phyloP scores from a whole-genome alignment of 352 stramenopile species.

The Pythium phragmiticola region DNA sequence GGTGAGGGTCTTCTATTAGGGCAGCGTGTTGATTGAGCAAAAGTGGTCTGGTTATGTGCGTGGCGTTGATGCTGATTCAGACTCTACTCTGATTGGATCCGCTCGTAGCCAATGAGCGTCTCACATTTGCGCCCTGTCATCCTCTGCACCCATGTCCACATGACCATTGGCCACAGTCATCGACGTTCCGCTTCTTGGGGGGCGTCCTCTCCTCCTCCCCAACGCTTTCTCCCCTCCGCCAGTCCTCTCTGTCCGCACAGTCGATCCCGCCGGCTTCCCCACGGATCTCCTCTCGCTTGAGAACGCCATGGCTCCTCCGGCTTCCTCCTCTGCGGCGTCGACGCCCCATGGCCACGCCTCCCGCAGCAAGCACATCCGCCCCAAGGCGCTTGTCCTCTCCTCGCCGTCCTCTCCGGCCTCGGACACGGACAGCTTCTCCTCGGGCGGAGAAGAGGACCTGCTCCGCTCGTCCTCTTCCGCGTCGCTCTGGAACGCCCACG shows the following conservation, averaged over 20 bases:
- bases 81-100: slow-evolving; percentile 20
- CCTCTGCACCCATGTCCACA: slow-evolving; percentile 10
- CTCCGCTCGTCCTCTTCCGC: slow-evolving; percentile 10
- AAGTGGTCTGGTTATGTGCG: slow-evolving; percentile 15
- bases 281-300: not conserved
- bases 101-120: slow-evolving; percentile 6
- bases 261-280: slow-evolving; percentile 15
- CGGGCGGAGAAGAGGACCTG: slow-evolving; percentile 1
- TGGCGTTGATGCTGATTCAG: slow-evolving; percentile 27
- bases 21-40: slow-evolving; percentile 14
- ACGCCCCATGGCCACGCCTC: slow-evolving; percentile 14
- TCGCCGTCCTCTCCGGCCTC: not conserved
- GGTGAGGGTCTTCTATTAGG: not conserved
- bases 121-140: slow-evolving; percentile 2
- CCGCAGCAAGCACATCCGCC: slow-evolving; percentile 20
- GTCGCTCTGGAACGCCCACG: slow-evolving; percentile 32
- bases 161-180: slow-evolving; percentile 6
- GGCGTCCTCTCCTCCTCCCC: not conserved
- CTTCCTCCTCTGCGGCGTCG: slow-evolving; percentile 6
- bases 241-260: not conserved
- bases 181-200: slow-evolving; percentile 24
- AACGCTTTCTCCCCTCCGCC: not conserved
- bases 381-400: slow-evolving; percentile 24
- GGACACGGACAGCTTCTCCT: slow-evolving; percentile 22
- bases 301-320: slow-evolving; percentile 4